Percentiles rank a stretch among this genome's conserved stretches.
Conservation (phyloP, 352 stramenopile genomes). For the Pythium folliculosum region DNA sequence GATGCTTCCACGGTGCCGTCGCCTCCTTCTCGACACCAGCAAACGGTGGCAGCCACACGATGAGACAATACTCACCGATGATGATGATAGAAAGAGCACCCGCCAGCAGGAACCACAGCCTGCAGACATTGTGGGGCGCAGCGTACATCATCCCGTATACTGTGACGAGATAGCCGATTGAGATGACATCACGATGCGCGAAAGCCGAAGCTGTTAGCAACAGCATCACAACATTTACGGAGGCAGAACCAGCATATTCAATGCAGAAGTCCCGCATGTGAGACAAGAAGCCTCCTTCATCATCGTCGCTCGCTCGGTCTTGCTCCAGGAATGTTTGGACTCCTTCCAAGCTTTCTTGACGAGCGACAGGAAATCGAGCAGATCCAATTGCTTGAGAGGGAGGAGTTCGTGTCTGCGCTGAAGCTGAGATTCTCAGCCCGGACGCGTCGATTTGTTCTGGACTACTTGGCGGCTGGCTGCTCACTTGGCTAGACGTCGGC, state of each 20-base stretch:
- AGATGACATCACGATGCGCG: constrained; percentile 74
- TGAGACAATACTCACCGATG: constrained; percentile 68
- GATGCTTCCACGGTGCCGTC: constrained; percentile 54
- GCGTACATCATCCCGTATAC: constrained; percentile 84
- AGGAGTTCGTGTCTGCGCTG: constrained; percentile 1
- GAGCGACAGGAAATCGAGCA: not conserved
- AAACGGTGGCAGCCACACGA: constrained; percentile 71
- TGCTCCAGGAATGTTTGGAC: constrained; percentile 17
- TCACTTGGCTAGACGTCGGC: constrained; percentile 11
- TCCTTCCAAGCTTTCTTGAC: not conserved
- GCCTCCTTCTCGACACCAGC: constrained; percentile 58
- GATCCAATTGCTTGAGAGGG: not conserved
- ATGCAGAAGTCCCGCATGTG: constrained; percentile 66
- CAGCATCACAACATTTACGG: constrained; percentile 78
- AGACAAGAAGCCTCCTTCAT: constrained; percentile 63
- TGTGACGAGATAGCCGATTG: constrained; percentile 75
- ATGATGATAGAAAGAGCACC: constrained; percentile 64
- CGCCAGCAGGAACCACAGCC: constrained; percentile 56
- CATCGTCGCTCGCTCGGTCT: constrained; percentile 23
- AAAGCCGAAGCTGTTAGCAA: constrained; percentile 80
- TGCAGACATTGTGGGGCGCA: constrained; percentile 47
- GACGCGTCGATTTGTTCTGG: not conserved
- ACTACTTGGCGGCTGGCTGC: constrained; percentile 12
- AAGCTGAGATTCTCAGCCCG: not conserved
- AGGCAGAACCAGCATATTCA: constrained; percentile 73